These are phyloP conservation scores for Ciborinia camelliae DNA, from an alignment of 2,329 filamentous ascomycete species.

Conservation along the genomic window DNA sequence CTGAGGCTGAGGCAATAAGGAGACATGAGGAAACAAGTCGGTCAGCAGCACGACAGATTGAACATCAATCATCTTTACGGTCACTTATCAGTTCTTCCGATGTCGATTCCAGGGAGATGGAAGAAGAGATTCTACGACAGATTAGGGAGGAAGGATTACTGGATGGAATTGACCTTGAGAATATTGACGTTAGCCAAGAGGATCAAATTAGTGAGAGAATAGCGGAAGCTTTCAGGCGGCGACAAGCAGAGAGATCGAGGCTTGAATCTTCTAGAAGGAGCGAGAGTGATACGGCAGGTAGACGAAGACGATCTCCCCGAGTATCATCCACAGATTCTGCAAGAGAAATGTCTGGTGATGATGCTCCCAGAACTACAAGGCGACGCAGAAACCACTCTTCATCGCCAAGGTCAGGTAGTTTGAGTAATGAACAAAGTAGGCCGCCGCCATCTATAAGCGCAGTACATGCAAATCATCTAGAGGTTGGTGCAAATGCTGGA, in stretches of 20 bases:
- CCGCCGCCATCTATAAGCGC: constrained; percentile 46
- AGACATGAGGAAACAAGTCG: constrained; percentile 32
- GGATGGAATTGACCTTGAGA: constrained; percentile 84
- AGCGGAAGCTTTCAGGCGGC: constrained; percentile 78
- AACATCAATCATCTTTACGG: constrained; percentile 85
- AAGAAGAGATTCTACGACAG: constrained; percentile 83
- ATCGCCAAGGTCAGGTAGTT: constrained; percentile 45
- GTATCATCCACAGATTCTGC: constrained; percentile 29
- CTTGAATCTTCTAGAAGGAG: constrained; percentile 45
- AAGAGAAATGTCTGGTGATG: constrained; percentile 33
- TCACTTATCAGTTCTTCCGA: constrained; percentile 80
- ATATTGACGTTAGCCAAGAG: constrained; percentile 77
- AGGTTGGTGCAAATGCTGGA: constrained; percentile 48
- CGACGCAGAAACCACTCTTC: constrained; percentile 44
- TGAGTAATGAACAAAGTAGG: constrained; percentile 49
- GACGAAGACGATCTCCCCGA: constrained; percentile 34
- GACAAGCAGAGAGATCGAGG: constrained; percentile 63
- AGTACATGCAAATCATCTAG: constrained; percentile 47
- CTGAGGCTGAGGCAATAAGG: constrained; percentile 30
- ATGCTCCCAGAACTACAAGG: constrained; percentile 26
- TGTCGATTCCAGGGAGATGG: constrained; percentile 72
- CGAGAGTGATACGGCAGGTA: constrained; percentile 31
- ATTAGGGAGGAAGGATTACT: constrained; percentile 84
- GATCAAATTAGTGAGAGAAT: constrained; percentile 89
- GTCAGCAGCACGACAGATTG: constrained; percentile 56